Conservation (phyloP, 805 yeast species). For the Sungouiozyma ichnusensis region DNA sequence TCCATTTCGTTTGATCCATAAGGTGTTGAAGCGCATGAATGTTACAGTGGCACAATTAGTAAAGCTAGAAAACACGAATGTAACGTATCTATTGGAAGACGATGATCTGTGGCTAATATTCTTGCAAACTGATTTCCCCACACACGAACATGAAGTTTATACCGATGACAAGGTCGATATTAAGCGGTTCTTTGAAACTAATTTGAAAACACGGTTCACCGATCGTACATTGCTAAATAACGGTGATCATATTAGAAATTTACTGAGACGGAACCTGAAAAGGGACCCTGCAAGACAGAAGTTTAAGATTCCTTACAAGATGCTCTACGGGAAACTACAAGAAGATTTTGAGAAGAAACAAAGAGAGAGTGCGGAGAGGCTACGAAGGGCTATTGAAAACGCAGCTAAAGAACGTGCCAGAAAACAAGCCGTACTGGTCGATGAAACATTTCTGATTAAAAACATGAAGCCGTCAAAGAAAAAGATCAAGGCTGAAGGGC, state of each 20-base stretch:
- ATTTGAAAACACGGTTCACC: neutral
- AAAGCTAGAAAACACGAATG: slow-evolving; percentile 26
- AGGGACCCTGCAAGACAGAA: slow-evolving; percentile 18
- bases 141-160: slow-evolving; percentile 25
- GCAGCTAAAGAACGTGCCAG: slow-evolving; percentile 24
- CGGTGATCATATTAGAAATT: neutral
- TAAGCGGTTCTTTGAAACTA: slow-evolving; percentile 10
- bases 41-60: slow-evolving; percentile 25
- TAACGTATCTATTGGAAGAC: slow-evolving; percentile 30
- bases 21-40: slow-evolving; percentile 23
- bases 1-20: slow-evolving; percentile 25
- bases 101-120: slow-evolving; percentile 29
- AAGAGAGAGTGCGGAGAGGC: slow-evolving; percentile 27
- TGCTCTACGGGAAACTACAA: slow-evolving; percentile 27
- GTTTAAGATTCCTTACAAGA: slow-evolving; percentile 28
- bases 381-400: slow-evolving; percentile 25
- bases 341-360: slow-evolving; percentile 28
- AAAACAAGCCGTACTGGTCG: slow-evolving; percentile 23
- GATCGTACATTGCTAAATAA: neutral
- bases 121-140: slow-evolving; percentile 28
- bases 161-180: slow-evolving; percentile 20
- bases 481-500: neutral
- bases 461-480: neutral
- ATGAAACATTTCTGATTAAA: slow-evolving; percentile 2
- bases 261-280: slow-evolving; percentile 4